Conservation (phyloP, 805 yeast genomes). For the Candida germanica region DNA sequence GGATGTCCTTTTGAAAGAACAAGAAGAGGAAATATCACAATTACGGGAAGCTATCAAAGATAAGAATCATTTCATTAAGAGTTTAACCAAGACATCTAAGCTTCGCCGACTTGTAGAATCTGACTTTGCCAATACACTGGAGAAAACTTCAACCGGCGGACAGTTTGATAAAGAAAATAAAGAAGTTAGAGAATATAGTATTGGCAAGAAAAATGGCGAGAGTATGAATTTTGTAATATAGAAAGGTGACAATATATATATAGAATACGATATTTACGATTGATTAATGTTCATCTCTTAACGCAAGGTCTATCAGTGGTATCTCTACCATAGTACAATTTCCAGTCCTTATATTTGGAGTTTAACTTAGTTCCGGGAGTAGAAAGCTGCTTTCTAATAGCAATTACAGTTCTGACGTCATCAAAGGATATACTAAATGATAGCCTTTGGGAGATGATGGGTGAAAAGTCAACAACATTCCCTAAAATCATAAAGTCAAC, state of each 20-base stretch:
- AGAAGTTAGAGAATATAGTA: conserved; percentile 9
- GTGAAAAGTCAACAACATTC: conserved; percentile 54
- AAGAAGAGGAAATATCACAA: conserved; percentile 65
- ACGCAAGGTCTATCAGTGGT: conserved; percentile 56
- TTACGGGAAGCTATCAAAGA: conserved; percentile 60
- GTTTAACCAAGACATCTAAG: conserved; percentile 63
- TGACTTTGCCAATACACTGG: conserved; percentile 17
- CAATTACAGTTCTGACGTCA: conserved; percentile 57
- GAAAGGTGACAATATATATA: not conserved
- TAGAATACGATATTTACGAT: too few relatives aligned
- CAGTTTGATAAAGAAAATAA: conserved; percentile 8
- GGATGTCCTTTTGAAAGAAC: conserved; percentile 47
- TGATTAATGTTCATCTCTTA: too few relatives aligned
- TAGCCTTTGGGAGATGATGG: conserved; percentile 64
- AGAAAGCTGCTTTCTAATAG: conserved; percentile 49
- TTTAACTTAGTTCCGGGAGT: conserved; percentile 30
- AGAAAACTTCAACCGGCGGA: not conserved
- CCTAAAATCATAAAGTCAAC: conserved; percentile 59
- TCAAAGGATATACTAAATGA: conserved; percentile 59
- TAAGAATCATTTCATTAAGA: conserved; percentile 76
- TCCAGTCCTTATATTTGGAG: conserved; percentile 56
- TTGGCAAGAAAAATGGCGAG: conserved; percentile 9
- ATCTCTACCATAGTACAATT: conserved; percentile 64
- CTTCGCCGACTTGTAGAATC: conserved; percentile 48
- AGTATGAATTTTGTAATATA: conserved; percentile 13